phyloP scores from a whole-genome alignment of 129 eudicot species.

The Arctium lappa region DNA sequence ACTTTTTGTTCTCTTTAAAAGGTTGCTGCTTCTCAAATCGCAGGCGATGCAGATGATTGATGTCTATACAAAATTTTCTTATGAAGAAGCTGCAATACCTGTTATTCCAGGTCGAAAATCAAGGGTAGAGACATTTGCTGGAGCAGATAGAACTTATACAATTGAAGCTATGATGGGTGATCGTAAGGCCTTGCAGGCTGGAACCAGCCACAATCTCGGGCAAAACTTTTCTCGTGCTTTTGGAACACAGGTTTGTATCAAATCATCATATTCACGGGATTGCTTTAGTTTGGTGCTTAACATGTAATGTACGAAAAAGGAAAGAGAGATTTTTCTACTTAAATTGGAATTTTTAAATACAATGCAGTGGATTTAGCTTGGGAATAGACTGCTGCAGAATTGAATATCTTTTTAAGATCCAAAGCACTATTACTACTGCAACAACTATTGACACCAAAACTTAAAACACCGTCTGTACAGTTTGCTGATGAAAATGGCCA shows the following conservation, averaged over 20 bases:
- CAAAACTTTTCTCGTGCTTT: conserved; percentile 98
- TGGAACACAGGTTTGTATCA: conserved; percentile 65
- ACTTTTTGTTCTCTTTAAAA: conserved; percentile 15
- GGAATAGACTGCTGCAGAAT: conserved; percentile 2
- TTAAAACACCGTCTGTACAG: conserved; percentile 40
- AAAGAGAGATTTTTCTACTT: background rate
- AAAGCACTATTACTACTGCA: conserved; percentile 4
- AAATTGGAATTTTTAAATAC: background rate
- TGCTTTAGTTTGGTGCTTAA: background rate
- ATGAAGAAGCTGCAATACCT: conserved; percentile 97
- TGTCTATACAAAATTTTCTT: conserved; percentile 82
- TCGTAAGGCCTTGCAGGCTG: conserved; percentile 94
- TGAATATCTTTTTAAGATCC: background rate
- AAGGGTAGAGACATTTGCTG: conserved; percentile 95
- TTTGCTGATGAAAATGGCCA: conserved; percentile 90
- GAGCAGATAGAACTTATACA: conserved; percentile 90
- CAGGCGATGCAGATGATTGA: conserved; percentile 98
- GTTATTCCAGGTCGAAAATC: conserved; percentile 96
- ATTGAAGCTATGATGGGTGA: conserved; percentile 99
- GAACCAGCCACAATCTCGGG: conserved; percentile 98
- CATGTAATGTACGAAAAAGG: background rate
- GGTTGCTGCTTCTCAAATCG: conserved; percentile 30
- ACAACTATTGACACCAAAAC: background rate
- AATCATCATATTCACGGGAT: background rate
- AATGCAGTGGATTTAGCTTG: conserved; percentile 7